Base-by-base conservation (phyloP, 2,329 filamentous ascomycete genomes). In the Pyricularia grisea region DNA sequence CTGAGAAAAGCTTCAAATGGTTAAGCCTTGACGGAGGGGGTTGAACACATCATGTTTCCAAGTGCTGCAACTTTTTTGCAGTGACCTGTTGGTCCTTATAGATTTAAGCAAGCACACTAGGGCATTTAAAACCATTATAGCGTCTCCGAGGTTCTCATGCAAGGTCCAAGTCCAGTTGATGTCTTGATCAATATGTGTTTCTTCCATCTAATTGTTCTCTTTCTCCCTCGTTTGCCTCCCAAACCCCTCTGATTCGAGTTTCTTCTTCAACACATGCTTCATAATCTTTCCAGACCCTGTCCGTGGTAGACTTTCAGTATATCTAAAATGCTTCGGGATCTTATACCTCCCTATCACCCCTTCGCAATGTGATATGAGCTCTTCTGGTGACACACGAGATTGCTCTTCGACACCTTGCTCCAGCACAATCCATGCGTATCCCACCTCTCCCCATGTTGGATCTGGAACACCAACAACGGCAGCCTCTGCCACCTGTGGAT, bases 281-380 rank as follows among this genome's bases (percentile, higher is more conserved):
- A 70, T 12, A 9, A 71, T 64, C 66, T 71, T 71, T 20, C 70
- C 70, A 10, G 70, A 69, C 27, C 50, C 67, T 27, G 66, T 70
- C 31, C 67, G 67, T 11, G 70, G 70, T 60, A 71, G 55, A 7
- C 10, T 50, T 4, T 70, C 58, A 14, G 68, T 67, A 60, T 68
- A 58, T 12, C 68, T n/a, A 14, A 71, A 63, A 28, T 67, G 20
- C 63, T 67, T 68, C 10, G 69, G 69, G 61, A 71, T 64, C 33
- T 71, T 70, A 65, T 68, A 71, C 10, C 67, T 20, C n/a, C 69
- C 70, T 30, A 71, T 33, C 1, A 31, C n/a, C 20, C 25, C 28
- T 14, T 33, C 28, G 25, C 50, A 67, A 28, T 70, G 67, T 20
- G 23, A 27, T 9, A 33, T 14, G 31, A 71, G 69, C 28, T 67